Conservation (phyloP, 164 flowering plant species). For the Protea cynaroides region DNA sequence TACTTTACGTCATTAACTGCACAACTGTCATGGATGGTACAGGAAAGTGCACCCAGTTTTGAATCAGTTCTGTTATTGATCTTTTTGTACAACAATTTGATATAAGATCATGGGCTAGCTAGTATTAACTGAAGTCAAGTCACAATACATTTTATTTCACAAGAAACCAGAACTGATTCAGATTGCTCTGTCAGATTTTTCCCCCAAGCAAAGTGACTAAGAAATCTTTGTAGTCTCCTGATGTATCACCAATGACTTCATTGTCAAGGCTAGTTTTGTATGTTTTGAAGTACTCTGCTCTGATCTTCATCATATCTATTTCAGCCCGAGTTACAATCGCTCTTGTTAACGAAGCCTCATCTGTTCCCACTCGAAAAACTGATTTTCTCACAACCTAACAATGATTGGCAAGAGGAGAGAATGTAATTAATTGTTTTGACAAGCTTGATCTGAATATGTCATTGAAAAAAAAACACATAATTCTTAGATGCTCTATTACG, state of each 20-base stretch:
- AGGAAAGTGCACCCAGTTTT: too few species aligned
- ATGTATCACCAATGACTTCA: conserved; percentile 65
- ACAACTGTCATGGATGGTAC: too few species aligned
- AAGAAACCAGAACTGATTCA: neutral
- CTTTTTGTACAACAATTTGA: too few species aligned
- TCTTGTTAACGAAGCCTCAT: conserved; percentile 11
- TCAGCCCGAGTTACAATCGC: too few species aligned
- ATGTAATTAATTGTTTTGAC: too few species aligned
- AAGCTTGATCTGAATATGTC: too few species aligned
- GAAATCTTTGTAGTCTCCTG: conserved; percentile 67
- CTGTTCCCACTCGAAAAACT: conserved; percentile 63
- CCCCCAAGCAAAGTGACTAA: conserved; percentile 74
- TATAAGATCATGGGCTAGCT: neutral
- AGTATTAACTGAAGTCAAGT: too few species aligned
- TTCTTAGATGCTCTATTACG: too few species aligned
- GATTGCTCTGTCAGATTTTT: conserved; percentile 10
- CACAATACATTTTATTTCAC: neutral
- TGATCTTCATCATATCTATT: conserved; percentile 33
- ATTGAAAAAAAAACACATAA: too few species aligned
- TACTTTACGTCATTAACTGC: too few species aligned
- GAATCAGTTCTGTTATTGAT: too few species aligned
- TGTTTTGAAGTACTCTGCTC: conserved; percentile 34
- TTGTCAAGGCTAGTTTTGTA: conserved; percentile 47
- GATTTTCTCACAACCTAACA: conserved; percentile 36
- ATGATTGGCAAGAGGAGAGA: too few species aligned